A percentile compares a stretch with the other conserved stretches of the same genome.
These are phyloP conservation scores for Pyrenophora tritici-repentis DNA, from an alignment of 2,329 filamentous ascomycete genomes.

Conservation along the genomic window DNA sequence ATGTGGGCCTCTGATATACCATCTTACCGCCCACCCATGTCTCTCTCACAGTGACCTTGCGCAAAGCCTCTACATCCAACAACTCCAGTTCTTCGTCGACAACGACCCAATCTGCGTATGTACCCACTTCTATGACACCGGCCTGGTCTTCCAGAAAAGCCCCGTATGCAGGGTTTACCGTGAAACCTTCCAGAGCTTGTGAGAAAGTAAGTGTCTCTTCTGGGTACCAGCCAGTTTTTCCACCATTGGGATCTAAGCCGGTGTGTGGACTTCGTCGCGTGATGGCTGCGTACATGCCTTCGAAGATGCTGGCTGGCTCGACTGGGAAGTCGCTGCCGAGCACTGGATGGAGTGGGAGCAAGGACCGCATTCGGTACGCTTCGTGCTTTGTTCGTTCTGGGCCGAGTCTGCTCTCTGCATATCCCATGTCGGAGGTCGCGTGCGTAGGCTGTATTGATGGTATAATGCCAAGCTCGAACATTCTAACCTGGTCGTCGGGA, in stretches of 20 bases:
- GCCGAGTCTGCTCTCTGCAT: conserved; percentile 66
- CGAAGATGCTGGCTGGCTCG: conserved; percentile 69
- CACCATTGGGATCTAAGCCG: conserved; percentile 51
- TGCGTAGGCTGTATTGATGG: conserved; percentile 74
- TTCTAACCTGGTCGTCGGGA: conserved; percentile 65
- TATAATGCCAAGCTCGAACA: conserved; percentile 64
- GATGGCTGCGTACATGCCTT: conserved; percentile 71
- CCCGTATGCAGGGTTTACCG: conserved; percentile 62
- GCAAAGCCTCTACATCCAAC: conserved; percentile 57
- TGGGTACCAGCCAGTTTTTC: conserved; percentile 61
- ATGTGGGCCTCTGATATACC: conserved; percentile 40
- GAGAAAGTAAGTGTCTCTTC: conserved; percentile 64
- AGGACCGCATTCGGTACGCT: conserved; percentile 69
- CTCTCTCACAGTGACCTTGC: conserved; percentile 62
- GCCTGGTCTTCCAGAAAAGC: conserved; percentile 64
- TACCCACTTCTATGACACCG: conserved; percentile 64
- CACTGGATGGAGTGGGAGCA: conserved; percentile 60
- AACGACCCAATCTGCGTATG: conserved; percentile 73
- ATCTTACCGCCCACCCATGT: conserved; percentile 68
- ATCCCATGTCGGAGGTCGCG: conserved; percentile 72
- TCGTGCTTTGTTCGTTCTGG: conserved; percentile 57
- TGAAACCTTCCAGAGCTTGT: conserved; percentile 67
- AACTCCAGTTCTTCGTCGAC: conserved; percentile 62
- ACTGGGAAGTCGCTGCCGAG: conserved; percentile 75
- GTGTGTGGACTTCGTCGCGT: conserved; percentile 63